Conservation (phyloP, 108 stramenopile genomes). For the Asterionellopsis glacialis region DNA sequence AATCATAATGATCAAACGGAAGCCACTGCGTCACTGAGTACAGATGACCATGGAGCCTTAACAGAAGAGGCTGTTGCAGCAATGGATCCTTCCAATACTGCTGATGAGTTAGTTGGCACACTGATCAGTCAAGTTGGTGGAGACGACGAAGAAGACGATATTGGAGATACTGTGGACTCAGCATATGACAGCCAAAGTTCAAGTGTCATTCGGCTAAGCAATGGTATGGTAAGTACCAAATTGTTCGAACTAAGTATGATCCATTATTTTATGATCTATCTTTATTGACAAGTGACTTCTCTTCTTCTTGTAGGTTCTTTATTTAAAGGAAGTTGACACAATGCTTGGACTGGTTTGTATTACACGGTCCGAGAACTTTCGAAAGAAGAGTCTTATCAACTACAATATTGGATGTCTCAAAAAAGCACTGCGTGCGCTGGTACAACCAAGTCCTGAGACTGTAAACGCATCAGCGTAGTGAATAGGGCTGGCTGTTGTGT, state of each 20-base stretch:
- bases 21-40: conserved; percentile 16
- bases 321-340: conserved; percentile 91
- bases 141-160: conserved; percentile 42
- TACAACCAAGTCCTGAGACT: conserved; percentile 15
- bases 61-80: conserved; percentile 1
- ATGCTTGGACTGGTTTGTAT: conserved; percentile 97
- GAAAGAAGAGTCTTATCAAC: conserved; percentile 93
- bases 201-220: conserved; percentile 92
- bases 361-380: conserved; percentile 89
- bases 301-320: conserved; percentile 27
- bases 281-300: conserved; percentile 14
- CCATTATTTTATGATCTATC: neutral
- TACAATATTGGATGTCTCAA: conserved; percentile 95
- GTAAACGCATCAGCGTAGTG: neutral
- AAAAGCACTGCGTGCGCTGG: conserved; percentile 72
- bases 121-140: conserved; percentile 60
- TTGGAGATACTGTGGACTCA: conserved; percentile 57
- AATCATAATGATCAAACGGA: conserved; percentile 8
- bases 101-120: conserved; percentile 66
- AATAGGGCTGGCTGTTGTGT: no score
- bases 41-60: conserved; percentile 10
- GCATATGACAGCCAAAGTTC: conserved; percentile 92
- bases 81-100: conserved; percentile 13
- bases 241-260: neutral
- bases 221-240: conserved; percentile 78